Evolutionary conservation across 495 filamentous ascomycete species (phyloP), one percentile per base, ranked within the genome.

Genomic region (Pyrenula aspistea): DNA sequence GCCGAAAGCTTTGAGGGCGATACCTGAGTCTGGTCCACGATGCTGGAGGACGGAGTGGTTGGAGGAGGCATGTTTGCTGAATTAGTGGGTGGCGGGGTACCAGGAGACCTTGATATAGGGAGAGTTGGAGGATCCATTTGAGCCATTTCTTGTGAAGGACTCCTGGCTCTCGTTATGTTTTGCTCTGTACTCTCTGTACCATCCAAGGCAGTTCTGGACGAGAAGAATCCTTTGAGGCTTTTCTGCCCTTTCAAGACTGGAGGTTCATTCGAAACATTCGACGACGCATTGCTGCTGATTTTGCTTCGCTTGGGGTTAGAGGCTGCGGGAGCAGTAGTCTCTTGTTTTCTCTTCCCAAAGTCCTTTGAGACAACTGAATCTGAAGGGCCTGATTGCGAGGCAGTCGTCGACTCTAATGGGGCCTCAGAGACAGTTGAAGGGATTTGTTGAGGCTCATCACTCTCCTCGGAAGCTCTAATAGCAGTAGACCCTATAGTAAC

Each of bases 171-270:
- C 42, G 42, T 48, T 48, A 48, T 48, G 11, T 48, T 48, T 48
- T 48, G 11, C 42, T 48, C 42, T n/a, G n/a, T n/a, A n/a, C n/a
- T n/a, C 11, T 48, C 42, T 48, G 42, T 51, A 55, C 23, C 36
- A 22, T 42, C 11, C 20, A 24, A 36, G 19, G 60, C 56, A 20
- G 52, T 59, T 60, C 80, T 85, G 0, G 83, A 77, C 57, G 84
- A 84, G 72, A 95, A 95, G 71, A 96, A 96, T 4, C 88, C 87
- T 67, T 77, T 86, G 0, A 95, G 73, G 25, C 79, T 91, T 62
- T 85, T 83, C 66, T 96, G 91, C 1, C 84, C 82, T 52, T 77
- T 73, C 1, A 61, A 57, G 10, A 73, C 51, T 25, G 31, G 31
- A 42, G 31, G 31, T 4, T 15, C 31, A 15, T 15, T 42, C 31